These are phyloP conservation scores for Euphorbia celastroides DNA, from an alignment of 441 rosid genomes.

Conservation along the genomic window DNA sequence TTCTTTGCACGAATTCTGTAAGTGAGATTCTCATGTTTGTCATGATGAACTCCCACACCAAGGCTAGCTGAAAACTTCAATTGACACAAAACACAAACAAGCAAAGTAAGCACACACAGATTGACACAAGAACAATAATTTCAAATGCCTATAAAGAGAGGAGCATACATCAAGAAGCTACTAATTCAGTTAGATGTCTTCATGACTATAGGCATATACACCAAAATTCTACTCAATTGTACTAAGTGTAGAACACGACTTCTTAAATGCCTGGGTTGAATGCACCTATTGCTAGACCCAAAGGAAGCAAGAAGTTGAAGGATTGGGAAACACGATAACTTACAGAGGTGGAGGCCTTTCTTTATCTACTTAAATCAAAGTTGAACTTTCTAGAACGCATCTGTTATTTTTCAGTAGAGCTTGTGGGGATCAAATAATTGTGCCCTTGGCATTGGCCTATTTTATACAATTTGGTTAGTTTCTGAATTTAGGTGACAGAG, in stretches of 20 bases:
- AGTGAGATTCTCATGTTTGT: conserved; percentile 55
- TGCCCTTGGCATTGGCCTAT: not conserved
- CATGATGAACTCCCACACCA: conserved; percentile 62
- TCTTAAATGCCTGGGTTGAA: conserved; percentile 93
- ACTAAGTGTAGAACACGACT: too few relatives aligned
- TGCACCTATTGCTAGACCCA: conserved; percentile 69
- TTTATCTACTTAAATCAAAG: not conserved
- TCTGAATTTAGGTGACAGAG: not conserved
- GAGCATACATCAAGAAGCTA: conserved; percentile 53
- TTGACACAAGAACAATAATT: not conserved
- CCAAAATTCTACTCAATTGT: too few relatives aligned
- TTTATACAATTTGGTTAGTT: not conserved
- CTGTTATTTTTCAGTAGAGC: not conserved
- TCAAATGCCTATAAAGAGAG: conserved; percentile 1
- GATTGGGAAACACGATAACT: conserved; percentile 51
- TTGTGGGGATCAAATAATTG: too few relatives aligned
- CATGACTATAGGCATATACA: too few relatives aligned
- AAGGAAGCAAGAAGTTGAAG: conserved; percentile 92
- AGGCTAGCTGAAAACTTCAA: conserved; percentile 54
- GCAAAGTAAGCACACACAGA: not conserved
- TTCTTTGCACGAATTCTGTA: conserved; percentile 62
- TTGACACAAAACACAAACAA: not conserved
- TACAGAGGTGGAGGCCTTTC: too few relatives aligned
- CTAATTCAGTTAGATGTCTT: too few relatives aligned
- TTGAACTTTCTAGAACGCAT: not conserved